Evolutionary conservation across 73 alveolate genomes (phyloP).

Genomic region (Paramecium biaurelia): DNA sequence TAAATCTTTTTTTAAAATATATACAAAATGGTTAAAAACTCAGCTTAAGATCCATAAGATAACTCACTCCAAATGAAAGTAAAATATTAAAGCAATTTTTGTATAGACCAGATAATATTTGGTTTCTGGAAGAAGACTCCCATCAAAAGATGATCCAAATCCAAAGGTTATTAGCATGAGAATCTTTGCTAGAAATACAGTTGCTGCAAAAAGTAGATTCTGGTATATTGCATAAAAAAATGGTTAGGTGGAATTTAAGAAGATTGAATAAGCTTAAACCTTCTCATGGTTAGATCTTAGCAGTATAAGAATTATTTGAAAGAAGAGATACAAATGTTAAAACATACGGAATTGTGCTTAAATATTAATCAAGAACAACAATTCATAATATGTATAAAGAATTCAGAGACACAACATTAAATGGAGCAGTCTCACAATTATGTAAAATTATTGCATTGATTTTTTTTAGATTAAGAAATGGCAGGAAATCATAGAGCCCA

Average conservation of each 20-base stretch:
- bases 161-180: slow-evolving; percentile 89
- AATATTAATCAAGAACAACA: slow-evolving; percentile 90
- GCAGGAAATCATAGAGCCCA: slow-evolving; percentile 94
- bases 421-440: slow-evolving; percentile 90
- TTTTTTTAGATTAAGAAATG: slow-evolving; percentile 79
- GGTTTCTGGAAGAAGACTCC: slow-evolving; percentile 85
- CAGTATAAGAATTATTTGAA: slow-evolving; percentile 84
- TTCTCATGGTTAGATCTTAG: slow-evolving; percentile 85
- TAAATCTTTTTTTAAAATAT: slow-evolving; percentile 46
- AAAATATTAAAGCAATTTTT: background rate
- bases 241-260: slow-evolving; percentile 71
- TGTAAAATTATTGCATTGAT: slow-evolving; percentile 36
- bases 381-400: slow-evolving; percentile 94
- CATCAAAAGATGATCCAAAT: slow-evolving; percentile 79
- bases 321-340: slow-evolving; percentile 76
- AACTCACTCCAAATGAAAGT: slow-evolving; percentile 39
- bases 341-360: slow-evolving; percentile 90
- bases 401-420: slow-evolving; percentile 86
- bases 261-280: slow-evolving; percentile 84
- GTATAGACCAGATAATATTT: slow-evolving; percentile 78
- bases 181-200: slow-evolving; percentile 85
- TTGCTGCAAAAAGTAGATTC: slow-evolving; percentile 88
- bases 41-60: slow-evolving; percentile 48
- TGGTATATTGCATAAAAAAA: slow-evolving; percentile 72
- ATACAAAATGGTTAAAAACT: slow-evolving; percentile 29